A percentile compares a stretch with the other conserved stretches of the same genome.
Conservation (phyloP, 306 rosid genomes). For the Abrus pulchellus region DNA sequence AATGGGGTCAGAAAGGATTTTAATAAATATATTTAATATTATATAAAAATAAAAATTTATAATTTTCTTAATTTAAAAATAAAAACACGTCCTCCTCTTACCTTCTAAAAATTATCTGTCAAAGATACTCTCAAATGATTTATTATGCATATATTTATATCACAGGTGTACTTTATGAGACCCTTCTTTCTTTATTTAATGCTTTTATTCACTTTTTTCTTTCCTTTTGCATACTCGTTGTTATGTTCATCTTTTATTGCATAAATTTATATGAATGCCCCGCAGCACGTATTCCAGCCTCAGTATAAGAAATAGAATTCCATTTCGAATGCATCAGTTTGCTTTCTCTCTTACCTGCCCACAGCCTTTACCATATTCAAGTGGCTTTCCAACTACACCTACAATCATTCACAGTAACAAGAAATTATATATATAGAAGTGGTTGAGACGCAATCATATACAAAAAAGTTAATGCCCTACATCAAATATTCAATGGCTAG, state of each 20-base stretch:
- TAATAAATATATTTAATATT: too few relatives aligned
- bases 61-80: too few relatives aligned
- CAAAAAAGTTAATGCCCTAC: not conserved
- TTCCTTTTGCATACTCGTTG: conserved; percentile 5
- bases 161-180: not conserved
- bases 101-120: too few relatives aligned
- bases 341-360: conserved; percentile 24
- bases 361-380: conserved; percentile 11
- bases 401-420: not conserved
- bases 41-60: too few relatives aligned
- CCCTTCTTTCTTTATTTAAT: not conserved
- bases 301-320: conserved; percentile 19
- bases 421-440: not conserved
- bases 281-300: not conserved
- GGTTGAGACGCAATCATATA: conserved; percentile 1
- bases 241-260: not conserved
- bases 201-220: not conserved
- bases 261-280: not conserved
- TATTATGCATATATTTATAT: conserved; percentile 13
- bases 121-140: conserved; percentile 30
- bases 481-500: not conserved
- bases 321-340: conserved; percentile 1
- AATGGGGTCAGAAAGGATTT: too few relatives aligned
- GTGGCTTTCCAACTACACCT: conserved; percentile 8
- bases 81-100: too few relatives aligned